Evolutionary conservation across 1,284 basidiomycete species (phyloP), one percentile per base, ranked within the genome.

Genomic region (Grifola frondosa): DNA sequence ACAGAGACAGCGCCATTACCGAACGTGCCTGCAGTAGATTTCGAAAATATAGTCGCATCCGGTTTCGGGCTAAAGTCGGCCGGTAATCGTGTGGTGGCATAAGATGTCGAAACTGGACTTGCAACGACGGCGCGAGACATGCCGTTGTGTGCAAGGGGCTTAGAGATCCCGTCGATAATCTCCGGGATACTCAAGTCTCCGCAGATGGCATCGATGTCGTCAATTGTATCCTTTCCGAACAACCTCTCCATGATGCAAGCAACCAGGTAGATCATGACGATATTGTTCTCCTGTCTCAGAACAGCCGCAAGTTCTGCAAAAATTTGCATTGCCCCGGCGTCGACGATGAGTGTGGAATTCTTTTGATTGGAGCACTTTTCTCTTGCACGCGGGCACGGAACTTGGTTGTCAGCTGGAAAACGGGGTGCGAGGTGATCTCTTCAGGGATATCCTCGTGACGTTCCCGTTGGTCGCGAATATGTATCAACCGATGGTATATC

Each of bases 401-500:
- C 20, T 80, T 75, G 19, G 91, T 87, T 1, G 90, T 91, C 25
- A 89, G 73, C 60, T 89, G 82, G 52, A 96, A 87, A 13, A 88
- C 78, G 0, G 89, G 84, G 55, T 93, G 78, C 11, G 72, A 67
- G 41, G 82, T 77, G 52, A 98, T 83, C 30, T 76, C 61, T 1
- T 71, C 64, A 0, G 94, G 91, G n/a, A 97, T 81, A 40, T 85
- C 78, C 51, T 95, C 93, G 67, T 71, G 87, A 42, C 75, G 89
- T 69, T 81, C 92, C 69, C 59, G 83, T 68, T 81, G 82, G 57
- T 95, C 89, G 28, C 91, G 83, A 30, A 97, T 86, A 59, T 97
- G 92, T 29, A 91, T 87, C 26, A 98, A 79, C 26, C 95, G 81
- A 61, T 96, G 91, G 69, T 98, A 98, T 0, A 97, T 86, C 16